Percentiles rank a stretch among this genome's conserved stretches.
Conservation (phyloP, 345 rosid species). For the Alliaria petiolata region DNA sequence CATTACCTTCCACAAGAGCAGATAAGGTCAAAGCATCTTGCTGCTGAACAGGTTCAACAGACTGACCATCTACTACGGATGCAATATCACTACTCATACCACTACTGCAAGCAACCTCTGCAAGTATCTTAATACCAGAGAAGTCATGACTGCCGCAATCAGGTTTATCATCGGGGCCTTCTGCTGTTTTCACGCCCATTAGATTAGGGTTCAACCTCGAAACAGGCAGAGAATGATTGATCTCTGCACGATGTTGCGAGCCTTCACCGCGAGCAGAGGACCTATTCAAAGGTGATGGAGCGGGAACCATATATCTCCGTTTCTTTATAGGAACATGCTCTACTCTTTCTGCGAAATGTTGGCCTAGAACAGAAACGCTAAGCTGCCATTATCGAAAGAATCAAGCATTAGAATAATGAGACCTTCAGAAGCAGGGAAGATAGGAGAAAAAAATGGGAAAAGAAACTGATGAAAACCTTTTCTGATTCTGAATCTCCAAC, state of each 20-base stretch:
- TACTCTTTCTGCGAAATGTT: conserved; percentile 42
- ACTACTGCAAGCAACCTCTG: conserved; percentile 51
- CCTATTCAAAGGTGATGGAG: conserved; percentile 35
- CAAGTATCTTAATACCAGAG: conserved; percentile 66
- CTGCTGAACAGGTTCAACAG: conserved; percentile 3
- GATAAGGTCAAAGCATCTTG: background rate
- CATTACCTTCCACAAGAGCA: conserved; percentile 5
- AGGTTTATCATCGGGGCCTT: conserved; percentile 8
- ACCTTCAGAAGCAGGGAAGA: background rate
- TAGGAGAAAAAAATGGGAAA: background rate
- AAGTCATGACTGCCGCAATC: conserved; percentile 41
- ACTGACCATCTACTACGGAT: conserved; percentile 1
- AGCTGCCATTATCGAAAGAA: conserved; percentile 35
- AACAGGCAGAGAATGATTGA: conserved; percentile 2
- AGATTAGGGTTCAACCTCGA: conserved; percentile 12
- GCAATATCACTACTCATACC: conserved; percentile 29
- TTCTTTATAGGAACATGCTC: conserved; percentile 59
- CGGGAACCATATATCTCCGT: conserved; percentile 38
- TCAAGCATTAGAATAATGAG: background rate
- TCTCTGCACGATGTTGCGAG: conserved; percentile 7
- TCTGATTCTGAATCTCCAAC: conserved; percentile 42
- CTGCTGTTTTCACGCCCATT: conserved; percentile 10
- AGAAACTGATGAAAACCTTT: conserved; percentile 39
- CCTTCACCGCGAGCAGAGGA: conserved; percentile 17
- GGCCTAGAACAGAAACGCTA: conserved; percentile 52